A percentile compares a stretch with the other conserved stretches of the same genome.
phyloP scores from a whole-genome alignment of 1,139 yeast genomes.

The Ogataea hybrid region DNA sequence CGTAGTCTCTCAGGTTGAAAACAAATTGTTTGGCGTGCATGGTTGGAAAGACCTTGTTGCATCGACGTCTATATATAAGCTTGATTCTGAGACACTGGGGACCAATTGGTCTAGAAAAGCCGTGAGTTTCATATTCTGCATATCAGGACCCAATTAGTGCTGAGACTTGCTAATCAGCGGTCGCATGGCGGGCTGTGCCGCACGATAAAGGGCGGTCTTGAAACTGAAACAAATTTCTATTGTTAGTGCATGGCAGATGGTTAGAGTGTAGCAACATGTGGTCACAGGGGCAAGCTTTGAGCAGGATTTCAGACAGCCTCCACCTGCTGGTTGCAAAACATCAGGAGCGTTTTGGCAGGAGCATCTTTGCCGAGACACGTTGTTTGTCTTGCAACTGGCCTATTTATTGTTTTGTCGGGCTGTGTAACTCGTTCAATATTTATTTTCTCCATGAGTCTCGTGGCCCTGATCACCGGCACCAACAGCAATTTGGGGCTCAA shows the following conservation, averaged over 20 bases:
- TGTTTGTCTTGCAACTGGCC: no score
- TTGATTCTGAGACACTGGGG: conserved; percentile 3
- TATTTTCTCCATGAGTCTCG: conserved; percentile 29
- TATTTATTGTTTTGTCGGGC: background rate
- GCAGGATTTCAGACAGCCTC: no score
- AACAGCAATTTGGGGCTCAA: conserved; percentile 82
- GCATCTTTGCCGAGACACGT: background rate
- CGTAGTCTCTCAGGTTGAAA: conserved; percentile 31
- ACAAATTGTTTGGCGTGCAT: conserved; percentile 27
- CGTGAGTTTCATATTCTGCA: conserved; percentile 8
- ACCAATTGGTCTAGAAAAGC: background rate
- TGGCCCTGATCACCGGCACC: conserved; percentile 63
- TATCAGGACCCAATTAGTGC: background rate
- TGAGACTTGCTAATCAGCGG: background rate
- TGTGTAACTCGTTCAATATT: conserved; percentile 4
- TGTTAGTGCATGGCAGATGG: background rate
- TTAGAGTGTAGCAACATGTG: background rate
- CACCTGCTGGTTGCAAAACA: no score
- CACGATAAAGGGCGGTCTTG: conserved; percentile 1
- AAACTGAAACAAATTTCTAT: conserved; percentile 2
- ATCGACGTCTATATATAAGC: conserved; percentile 2
- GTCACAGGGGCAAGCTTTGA: background rate
- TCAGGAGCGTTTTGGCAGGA: background rate
- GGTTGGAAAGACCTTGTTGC: background rate
- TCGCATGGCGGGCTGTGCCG: background rate